Evolutionary conservation across 2,329 filamentous ascomycete genomes (phyloP), one percentile per base, ranked within the genome.

Genomic region (Zymoseptoria crescenta): DNA sequence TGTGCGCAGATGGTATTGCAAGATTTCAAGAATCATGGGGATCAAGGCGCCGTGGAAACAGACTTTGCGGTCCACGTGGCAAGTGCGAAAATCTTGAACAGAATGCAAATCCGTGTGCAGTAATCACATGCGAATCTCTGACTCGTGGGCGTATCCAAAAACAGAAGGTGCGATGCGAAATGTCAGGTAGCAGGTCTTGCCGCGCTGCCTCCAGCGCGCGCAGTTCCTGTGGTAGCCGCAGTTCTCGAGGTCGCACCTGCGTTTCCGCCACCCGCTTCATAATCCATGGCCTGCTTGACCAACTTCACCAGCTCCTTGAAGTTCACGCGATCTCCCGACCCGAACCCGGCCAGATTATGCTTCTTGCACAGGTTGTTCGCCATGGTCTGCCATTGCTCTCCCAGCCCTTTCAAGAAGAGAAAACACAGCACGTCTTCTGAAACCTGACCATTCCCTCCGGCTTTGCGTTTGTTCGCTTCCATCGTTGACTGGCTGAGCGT

Each of bases 281-380:
- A 59, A 48, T 68, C 66, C 41, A 65, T 51, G 29, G 62, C 65
- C 45, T 65, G 61, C 63, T 65, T 68, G 2, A 63, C 62, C 54
- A 70, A 24, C 10, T 65, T 62, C 5, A 55, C 58, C 54, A 71
- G 35, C 28, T 69, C 69, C 28, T 65, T 62, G 54, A 70, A 71
- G 7, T 64, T 65, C 20, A 71, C 21, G 49, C 64, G 61, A 35
- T 65, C 61, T 7, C 70, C 70, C 16, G 65, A 70, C 5, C 70
- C 70, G 51, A 70, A 71, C 2, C 70, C 70, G 13, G 64, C 69
- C 54, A 72, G 62, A 58, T 72, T 71, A 28, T 67, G 67, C 52
- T 66, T 70, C 62, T 62, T 63, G 52, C 65, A 68, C 52, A 71
- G 27, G 24, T 58, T 65, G 2, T 64, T 64, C 5, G 64, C 65